Base-by-base conservation (phyloP, 2,329 filamentous ascomycete genomes). In the Neobulgaria alba region DNA sequence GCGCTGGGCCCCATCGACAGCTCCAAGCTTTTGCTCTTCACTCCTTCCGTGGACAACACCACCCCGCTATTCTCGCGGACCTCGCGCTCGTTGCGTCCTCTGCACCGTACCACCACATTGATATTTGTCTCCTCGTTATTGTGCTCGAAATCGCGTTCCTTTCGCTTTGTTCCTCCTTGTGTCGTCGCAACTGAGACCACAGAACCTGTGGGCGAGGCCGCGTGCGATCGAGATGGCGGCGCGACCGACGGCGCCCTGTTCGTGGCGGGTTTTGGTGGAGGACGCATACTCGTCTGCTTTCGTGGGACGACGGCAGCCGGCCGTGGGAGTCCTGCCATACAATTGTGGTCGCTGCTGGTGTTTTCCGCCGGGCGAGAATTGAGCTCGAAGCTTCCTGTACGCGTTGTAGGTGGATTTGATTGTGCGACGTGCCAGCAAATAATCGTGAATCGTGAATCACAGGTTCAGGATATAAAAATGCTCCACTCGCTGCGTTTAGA, bases 31-130 rank as follows among this genome's bases (percentile, higher is more conserved):
- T 83, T 87, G 33, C 89, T 88, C 63, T 85, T 90, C 46, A 87
- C 79, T n/a, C 86, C 88, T 53, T 92, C 85, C 3, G 89, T 90
- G 17, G 75, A 79, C 8, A 98, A 79, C 1, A 96, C 89, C 2
- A 96, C 88, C 29, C 87, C 85, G 60, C 88, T 95, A 64, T 95
- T 98, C 63, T 98, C 92, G 53, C 80, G 76, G 39, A 95, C 80
- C 66, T 98, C 92, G 52, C 90, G 81, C 53, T 95, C 85, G 60
- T 85, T 96, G 49, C 92, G 82, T 4, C 90, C 92, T 53, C 92
- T 77, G 66, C 90, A 98, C 49, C 92, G 77, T 43, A 98, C 93
- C 23, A 96, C 89, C 34, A 98, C 92, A 60, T 93, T 92, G 64
- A 98, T 98, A 61, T 95, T 98, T 5, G 90, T 96, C 63, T 94